Evolutionary conservation across 2,329 filamentous ascomycete genomes (phyloP).

Genomic region (Penicillium brevicompactum): DNA sequence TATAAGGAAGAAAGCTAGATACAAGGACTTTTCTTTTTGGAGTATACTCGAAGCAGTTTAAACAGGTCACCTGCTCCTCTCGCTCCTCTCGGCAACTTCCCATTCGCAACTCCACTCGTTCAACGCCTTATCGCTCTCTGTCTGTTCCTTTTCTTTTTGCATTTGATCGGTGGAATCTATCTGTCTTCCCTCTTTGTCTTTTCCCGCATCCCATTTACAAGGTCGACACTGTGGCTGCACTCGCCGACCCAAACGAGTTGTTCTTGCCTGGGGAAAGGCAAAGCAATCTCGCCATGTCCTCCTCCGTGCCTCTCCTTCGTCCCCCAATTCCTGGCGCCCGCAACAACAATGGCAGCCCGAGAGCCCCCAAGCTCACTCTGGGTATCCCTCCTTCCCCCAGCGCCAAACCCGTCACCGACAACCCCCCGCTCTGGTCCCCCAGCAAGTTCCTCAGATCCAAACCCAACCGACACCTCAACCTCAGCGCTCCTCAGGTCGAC

Average conservation of each 20-base stretch:
- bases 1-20: not conserved
- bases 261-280: constrained; percentile 44
- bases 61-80: constrained; percentile 10
- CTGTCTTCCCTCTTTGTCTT: not conserved
- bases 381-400: constrained; percentile 88
- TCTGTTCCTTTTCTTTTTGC: constrained; percentile 22
- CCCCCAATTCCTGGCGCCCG: constrained; percentile 76
- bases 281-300: constrained; percentile 62
- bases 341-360: constrained; percentile 60
- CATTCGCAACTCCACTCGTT: constrained; percentile 14
- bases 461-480: constrained; percentile 64
- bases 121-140: constrained; percentile 5
- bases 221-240: constrained; percentile 39
- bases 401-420: constrained; percentile 68
- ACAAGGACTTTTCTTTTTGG: too few relatives aligned
- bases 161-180: not conserved
- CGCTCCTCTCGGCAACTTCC: constrained; percentile 12
- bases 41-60: too few relatives aligned
- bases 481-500: constrained; percentile 49
- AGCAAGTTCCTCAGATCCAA: constrained; percentile 35
- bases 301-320: constrained; percentile 75
- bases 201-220: constrained; percentile 11
- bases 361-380: constrained; percentile 78
- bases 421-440: constrained; percentile 43
- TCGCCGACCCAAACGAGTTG: constrained; percentile 45